Evolutionary conservation across 192 early-diverging fungal genomes (phyloP).

Genomic region (Linnemannia hyalina): DNA sequence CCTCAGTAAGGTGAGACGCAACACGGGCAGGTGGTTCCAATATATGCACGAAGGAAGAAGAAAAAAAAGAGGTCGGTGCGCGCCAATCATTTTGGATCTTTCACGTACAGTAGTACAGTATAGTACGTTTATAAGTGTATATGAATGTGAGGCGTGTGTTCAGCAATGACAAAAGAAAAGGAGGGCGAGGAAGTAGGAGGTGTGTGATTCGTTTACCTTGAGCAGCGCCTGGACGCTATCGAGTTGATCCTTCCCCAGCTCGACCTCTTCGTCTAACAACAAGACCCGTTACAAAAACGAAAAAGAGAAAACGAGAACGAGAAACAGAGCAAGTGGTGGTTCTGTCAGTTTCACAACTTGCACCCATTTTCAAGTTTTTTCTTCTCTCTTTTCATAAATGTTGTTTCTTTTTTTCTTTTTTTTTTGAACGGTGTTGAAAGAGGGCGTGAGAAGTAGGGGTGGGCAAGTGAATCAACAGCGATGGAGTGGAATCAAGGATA

Average conservation of each 20-base stretch:
- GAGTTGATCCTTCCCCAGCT: constrained; percentile 44
- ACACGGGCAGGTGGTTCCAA: background rate
- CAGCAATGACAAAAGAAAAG: too few species aligned
- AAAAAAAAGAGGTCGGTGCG: background rate
- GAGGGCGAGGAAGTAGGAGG: background rate
- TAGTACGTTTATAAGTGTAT: too few species aligned
- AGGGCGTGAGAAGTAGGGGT: constrained; percentile 10
- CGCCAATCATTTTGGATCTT: background rate
- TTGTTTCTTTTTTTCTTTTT: background rate
- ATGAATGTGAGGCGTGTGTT: too few species aligned
- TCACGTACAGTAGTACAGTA: too few species aligned
- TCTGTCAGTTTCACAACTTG: constrained; percentile 18
- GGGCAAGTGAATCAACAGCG: background rate
- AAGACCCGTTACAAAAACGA: background rate
- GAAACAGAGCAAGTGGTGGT: constrained; percentile 16
- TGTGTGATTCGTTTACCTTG: constrained; percentile 39
- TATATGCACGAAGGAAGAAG: background rate
- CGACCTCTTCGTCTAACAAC: constrained; percentile 26
- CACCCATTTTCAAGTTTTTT: background rate
- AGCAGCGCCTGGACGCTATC: constrained; percentile 44
- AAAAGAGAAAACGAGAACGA: background rate
- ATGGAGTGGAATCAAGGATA: background rate
- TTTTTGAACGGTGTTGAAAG: background rate
- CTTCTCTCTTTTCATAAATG: background rate
- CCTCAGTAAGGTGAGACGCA: background rate